These are phyloP conservation scores for Leucocoprinus leucothites DNA, from an alignment of 768 basidiomycete genomes.

Conservation along the genomic window DNA sequence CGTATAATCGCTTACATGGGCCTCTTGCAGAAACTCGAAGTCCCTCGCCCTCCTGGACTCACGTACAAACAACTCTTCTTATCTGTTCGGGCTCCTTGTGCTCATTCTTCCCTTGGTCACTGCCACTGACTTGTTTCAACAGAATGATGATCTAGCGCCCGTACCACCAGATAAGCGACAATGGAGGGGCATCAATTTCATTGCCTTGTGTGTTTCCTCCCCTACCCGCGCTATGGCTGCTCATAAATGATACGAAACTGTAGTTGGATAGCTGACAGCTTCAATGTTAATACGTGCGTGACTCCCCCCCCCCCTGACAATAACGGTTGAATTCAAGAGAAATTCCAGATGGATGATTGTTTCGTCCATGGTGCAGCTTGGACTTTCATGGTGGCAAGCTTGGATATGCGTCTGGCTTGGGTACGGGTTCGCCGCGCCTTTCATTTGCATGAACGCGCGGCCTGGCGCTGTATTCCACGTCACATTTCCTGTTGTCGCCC, in stretches of 20 bases:
- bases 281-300: constrained; percentile 73
- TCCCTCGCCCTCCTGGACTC: constrained; percentile 50
- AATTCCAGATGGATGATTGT: constrained; percentile 70
- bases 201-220: constrained; percentile 51
- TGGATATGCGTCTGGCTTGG: constrained; percentile 78
- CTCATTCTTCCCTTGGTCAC: not conserved
- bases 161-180: constrained; percentile 59
- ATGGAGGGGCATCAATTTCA: constrained; percentile 65
- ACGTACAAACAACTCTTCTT: constrained; percentile 57
- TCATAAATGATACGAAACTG: constrained; percentile 8
- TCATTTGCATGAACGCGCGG: constrained; percentile 75
- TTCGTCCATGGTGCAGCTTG: constrained; percentile 69
- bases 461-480: constrained; percentile 77
- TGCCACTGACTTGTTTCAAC: constrained; percentile 15
- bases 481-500: constrained; percentile 72
- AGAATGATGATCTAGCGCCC: constrained; percentile 76
- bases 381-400: constrained; percentile 82
- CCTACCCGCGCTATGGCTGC: not conserved
- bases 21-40: constrained; percentile 42
- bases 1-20: constrained; percentile 21
- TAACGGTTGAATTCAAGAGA: constrained; percentile 4
- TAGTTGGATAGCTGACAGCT: constrained; percentile 80
- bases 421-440: constrained; percentile 57
- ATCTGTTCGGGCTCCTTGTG: constrained; percentile 33
- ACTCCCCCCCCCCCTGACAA: not conserved